Percentiles rank a stretch among this genome's conserved stretches.
Conservation (phyloP, 2,329 filamentous ascomycete genomes). For the Diplocarpon mali region DNA sequence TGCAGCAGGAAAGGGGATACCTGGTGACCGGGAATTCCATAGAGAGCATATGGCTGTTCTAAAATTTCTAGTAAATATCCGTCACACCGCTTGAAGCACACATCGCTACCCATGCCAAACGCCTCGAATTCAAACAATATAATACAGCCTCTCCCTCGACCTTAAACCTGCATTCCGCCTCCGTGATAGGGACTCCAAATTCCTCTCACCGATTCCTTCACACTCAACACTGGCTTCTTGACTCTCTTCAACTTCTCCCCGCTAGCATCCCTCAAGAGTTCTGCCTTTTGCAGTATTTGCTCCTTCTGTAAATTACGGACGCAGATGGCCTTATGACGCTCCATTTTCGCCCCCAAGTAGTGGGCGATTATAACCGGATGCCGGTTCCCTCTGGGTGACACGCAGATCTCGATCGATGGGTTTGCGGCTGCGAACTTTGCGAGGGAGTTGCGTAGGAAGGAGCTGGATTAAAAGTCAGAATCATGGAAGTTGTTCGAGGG, state of each 20-base stretch:
- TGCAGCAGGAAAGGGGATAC: neutral
- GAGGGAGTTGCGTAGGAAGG: slow-evolving; percentile 71
- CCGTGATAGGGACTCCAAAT: slow-evolving; percentile 63
- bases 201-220: slow-evolving; percentile 56
- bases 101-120: slow-evolving; percentile 9
- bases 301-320: slow-evolving; percentile 75
- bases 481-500: neutral
- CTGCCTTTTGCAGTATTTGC: slow-evolving; percentile 71
- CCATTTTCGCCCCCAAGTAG: slow-evolving; percentile 64
- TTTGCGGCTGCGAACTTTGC: slow-evolving; percentile 68
- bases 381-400: slow-evolving; percentile 80
- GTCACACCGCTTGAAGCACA: no score
- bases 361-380: slow-evolving; percentile 83
- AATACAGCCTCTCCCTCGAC: slow-evolving; percentile 9
- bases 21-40: neutral
- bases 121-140: slow-evolving; percentile 17
- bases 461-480: slow-evolving; percentile 34
- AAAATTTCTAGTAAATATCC: no score
- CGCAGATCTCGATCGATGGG: slow-evolving; percentile 80
- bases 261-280: slow-evolving; percentile 60
- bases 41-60: neutral
- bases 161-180: slow-evolving; percentile 28
- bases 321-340: slow-evolving; percentile 72
- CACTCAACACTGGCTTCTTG: slow-evolving; percentile 53
- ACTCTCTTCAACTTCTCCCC: slow-evolving; percentile 60